phyloP scores from a whole-genome alignment of 2,329 filamentous ascomycete genomes.

The Hypocreales sp. region DNA sequence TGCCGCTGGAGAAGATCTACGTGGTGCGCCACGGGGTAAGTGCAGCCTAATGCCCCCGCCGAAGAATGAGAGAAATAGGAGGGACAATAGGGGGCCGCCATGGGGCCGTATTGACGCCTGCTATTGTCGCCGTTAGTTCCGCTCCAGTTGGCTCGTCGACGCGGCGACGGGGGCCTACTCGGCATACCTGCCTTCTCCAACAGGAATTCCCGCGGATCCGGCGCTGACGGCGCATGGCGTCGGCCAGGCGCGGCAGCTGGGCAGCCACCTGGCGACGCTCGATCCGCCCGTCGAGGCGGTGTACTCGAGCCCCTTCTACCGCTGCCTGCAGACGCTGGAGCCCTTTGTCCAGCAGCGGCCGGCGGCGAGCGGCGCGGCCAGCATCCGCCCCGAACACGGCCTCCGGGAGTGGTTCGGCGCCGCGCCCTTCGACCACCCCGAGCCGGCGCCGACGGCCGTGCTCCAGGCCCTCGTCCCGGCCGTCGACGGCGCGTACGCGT shows the following conservation, averaged over 20 bases:
- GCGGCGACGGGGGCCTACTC: conserved; percentile 64
- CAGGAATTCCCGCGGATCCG: conserved; percentile 76
- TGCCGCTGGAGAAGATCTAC: conserved; percentile 59
- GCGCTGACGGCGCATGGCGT: conserved; percentile 78
- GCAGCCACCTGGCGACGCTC: conserved; percentile 42
- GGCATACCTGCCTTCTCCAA: conserved; percentile 60
- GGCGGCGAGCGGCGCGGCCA: conserved; percentile 8
- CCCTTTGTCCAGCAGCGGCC: conserved; percentile 36
- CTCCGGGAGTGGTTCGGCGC: conserved; percentile 83
- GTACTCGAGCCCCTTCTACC: conserved; percentile 77
- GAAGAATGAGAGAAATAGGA: no score
- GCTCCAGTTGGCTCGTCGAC: conserved; percentile 80
- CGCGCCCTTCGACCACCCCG: conserved; percentile 73
- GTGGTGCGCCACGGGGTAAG: conserved; percentile 61
- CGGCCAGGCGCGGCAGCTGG: conserved; percentile 67
- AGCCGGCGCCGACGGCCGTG: conserved; percentile 47
- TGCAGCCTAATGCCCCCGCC: conserved; percentile 5
- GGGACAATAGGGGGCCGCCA: no score
- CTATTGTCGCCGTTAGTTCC: conserved; percentile 45
- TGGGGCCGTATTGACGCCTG: conserved; percentile 2
- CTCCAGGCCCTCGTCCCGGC: conserved; percentile 55
- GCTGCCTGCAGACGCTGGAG: conserved; percentile 70
- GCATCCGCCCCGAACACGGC: conserved; percentile 39
- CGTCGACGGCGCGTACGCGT: conserved; percentile 39
- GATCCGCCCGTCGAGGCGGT: conserved; percentile 57